A percentile compares a stretch with the other conserved stretches of the same genome.
Conservation (phyloP, 1,139 yeast genomes). For the Suhomyces bolitotheri region DNA sequence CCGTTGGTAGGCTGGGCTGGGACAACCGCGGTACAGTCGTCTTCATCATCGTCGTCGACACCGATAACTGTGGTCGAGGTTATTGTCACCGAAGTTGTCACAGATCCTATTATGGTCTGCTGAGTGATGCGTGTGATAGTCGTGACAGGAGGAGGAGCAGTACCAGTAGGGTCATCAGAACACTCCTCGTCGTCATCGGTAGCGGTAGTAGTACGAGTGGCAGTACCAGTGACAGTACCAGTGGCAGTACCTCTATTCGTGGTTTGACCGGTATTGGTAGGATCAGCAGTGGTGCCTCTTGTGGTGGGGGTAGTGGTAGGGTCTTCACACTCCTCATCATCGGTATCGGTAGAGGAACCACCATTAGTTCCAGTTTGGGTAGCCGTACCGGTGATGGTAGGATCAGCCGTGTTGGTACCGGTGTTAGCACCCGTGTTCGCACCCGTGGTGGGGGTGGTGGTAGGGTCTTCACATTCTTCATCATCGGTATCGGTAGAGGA, state of each 20-base stretch:
- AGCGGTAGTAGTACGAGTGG: conserved; percentile 5
- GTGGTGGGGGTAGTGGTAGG: background rate
- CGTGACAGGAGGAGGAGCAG: no score
- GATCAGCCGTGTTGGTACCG: background rate
- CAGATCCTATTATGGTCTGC: no score
- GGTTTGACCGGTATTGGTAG: background rate
- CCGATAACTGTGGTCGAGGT: no score
- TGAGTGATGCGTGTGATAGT: no score
- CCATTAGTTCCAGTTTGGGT: conserved; percentile 2
- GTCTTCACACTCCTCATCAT: conserved; percentile 3
- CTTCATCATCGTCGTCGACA: no score
- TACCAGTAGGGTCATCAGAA: background rate
- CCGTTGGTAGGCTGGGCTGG: conserved; percentile 1
- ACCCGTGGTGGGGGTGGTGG: conserved; percentile 1
- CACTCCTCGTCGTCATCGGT: conserved; percentile 16
- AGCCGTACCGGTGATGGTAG: background rate
- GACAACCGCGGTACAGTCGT: no score
- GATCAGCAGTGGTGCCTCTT: conserved; percentile 1
- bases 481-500: conserved; percentile 1
- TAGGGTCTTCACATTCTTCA: conserved; percentile 2
- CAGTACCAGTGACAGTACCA: background rate
- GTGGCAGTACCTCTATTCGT: conserved; percentile 3
- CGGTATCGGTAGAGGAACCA: background rate
- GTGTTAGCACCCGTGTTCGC: background rate
- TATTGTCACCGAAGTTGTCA: no score